A percentile compares a stretch with the other conserved stretches of the same genome.
Conservation (phyloP, 768 basidiomycete species). For the Hypholoma sublateritium region DNA sequence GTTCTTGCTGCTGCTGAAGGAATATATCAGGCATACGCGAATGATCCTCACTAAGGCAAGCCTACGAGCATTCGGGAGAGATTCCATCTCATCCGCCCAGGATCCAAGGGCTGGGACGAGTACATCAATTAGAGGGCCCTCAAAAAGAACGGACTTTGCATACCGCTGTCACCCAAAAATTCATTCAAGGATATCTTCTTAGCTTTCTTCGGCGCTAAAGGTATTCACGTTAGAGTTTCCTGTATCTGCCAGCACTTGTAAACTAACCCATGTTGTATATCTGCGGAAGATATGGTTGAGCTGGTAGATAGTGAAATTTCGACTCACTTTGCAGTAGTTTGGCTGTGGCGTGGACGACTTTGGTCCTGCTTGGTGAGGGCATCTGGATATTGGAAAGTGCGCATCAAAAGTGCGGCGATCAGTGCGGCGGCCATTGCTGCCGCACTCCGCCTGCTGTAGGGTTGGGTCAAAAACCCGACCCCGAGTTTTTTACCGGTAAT, state of each 20-base stretch:
- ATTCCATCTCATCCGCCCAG: slow-evolving; percentile 99
- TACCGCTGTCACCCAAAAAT: slow-evolving; percentile 87
- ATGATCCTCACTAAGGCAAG: slow-evolving; percentile 10
- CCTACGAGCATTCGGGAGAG: slow-evolving; percentile 91
- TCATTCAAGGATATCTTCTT: slow-evolving; percentile 93
- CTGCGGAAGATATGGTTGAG: not conserved
- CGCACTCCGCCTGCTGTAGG: too few relatives aligned
- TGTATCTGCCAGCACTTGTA: not conserved
- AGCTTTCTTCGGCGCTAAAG: slow-evolving; percentile 83
- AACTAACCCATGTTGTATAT: slow-evolving; percentile 17
- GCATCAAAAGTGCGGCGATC: too few relatives aligned
- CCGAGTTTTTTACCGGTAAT: too few relatives aligned
- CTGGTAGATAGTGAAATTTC: slow-evolving; percentile 17
- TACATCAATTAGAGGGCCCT: slow-evolving; percentile 17
- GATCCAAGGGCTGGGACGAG: slow-evolving; percentile 71
- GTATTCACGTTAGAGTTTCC: not conserved
- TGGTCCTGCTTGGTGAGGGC: slow-evolving; percentile 5
- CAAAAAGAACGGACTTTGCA: slow-evolving; percentile 31
- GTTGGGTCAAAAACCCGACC: too few relatives aligned
- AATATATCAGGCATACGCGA: not conserved
- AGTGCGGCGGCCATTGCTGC: too few relatives aligned
- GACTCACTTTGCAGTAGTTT: slow-evolving; percentile 11
- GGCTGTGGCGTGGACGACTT: slow-evolving; percentile 15
- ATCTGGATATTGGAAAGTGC: too few relatives aligned
- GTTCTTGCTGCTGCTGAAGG: slow-evolving; percentile 62